These are phyloP conservation scores for Bretziella fagacearum DNA, from an alignment of 2,329 filamentous ascomycete species.

Conservation along the genomic window DNA sequence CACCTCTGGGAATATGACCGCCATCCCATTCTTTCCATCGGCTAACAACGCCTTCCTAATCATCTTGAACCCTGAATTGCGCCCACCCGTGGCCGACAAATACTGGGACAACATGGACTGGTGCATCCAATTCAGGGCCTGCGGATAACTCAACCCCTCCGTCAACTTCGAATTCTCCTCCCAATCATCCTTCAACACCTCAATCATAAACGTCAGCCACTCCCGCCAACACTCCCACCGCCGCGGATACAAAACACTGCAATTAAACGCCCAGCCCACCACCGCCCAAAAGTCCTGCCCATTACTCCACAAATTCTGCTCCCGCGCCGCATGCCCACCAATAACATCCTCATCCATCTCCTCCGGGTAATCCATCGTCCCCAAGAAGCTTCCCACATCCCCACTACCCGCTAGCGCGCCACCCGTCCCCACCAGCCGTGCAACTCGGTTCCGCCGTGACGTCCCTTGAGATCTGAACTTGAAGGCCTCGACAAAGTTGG, in stretches of 20 bases:
- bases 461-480: constrained; percentile 33
- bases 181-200: constrained; percentile 59
- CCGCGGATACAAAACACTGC: constrained; percentile 52
- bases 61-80: constrained; percentile 31
- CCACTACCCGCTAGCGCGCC: constrained; percentile 18
- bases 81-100: constrained; percentile 29
- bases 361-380: constrained; percentile 26
- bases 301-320: constrained; percentile 47
- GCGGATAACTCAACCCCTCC: not conserved
- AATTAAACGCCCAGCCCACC: constrained; percentile 87
- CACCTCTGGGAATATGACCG: constrained; percentile 44
- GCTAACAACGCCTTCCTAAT: constrained; percentile 52
- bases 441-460: constrained; percentile 19
- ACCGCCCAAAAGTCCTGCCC: constrained; percentile 79
- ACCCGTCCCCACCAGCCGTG: not conserved
- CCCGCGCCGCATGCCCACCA: constrained; percentile 37
- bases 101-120: constrained; percentile 25
- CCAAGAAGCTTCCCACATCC: constrained; percentile 26
- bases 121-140: not conserved
- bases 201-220: constrained; percentile 67
- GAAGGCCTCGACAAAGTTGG: constrained; percentile 56
- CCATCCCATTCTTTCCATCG: constrained; percentile 37
- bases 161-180: constrained; percentile 22
- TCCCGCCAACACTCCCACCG: constrained; percentile 69
- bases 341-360: constrained; percentile 35